phyloP scores from a whole-genome alignment of 2,329 filamentous ascomycete genomes.

The Epichloe sp. region DNA sequence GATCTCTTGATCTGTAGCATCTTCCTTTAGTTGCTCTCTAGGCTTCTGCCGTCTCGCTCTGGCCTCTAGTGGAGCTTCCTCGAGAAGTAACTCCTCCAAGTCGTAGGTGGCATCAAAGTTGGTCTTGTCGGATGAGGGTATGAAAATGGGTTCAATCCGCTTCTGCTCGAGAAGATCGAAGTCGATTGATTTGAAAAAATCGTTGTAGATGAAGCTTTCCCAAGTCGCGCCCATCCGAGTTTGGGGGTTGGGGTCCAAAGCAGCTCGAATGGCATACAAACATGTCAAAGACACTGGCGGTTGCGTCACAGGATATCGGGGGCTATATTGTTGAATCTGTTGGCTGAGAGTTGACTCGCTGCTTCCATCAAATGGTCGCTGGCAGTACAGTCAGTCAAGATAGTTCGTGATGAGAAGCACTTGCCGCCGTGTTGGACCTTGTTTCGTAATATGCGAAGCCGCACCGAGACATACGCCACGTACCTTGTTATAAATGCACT shows the following conservation, averaged over 20 bases:
- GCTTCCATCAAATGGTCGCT: conserved; percentile 88
- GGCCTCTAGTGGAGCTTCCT: conserved; percentile 90
- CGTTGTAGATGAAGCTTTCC: conserved; percentile 72
- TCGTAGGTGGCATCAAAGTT: conserved; percentile 99
- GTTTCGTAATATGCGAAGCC: neutral
- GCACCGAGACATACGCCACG: conserved; percentile 11
- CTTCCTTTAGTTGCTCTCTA: conserved; percentile 77
- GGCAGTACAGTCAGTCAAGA: neutral
- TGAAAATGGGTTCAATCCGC: conserved; percentile 80
- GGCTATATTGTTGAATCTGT: conserved; percentile 68
- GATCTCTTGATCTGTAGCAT: conserved; percentile 90
- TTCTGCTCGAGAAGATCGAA: conserved; percentile 77
- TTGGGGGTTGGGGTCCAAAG: conserved; percentile 67
- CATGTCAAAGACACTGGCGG: conserved; percentile 83
- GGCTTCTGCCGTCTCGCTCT: conserved; percentile 88
- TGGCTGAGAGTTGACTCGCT: conserved; percentile 69
- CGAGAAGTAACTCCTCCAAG: conserved; percentile 80
- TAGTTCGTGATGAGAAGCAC: neutral
- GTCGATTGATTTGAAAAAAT: conserved; percentile 79
- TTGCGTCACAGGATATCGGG: conserved; percentile 83
- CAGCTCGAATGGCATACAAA: conserved; percentile 72
- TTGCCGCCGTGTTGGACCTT: neutral
- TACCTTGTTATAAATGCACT: conserved; percentile 98
- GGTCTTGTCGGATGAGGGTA: conserved; percentile 91
- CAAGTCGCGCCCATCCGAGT: conserved; percentile 79